These are phyloP conservation scores for Nicotiana attenuata DNA, from an alignment of 257 asterid genomes.

Conservation along the genomic window DNA sequence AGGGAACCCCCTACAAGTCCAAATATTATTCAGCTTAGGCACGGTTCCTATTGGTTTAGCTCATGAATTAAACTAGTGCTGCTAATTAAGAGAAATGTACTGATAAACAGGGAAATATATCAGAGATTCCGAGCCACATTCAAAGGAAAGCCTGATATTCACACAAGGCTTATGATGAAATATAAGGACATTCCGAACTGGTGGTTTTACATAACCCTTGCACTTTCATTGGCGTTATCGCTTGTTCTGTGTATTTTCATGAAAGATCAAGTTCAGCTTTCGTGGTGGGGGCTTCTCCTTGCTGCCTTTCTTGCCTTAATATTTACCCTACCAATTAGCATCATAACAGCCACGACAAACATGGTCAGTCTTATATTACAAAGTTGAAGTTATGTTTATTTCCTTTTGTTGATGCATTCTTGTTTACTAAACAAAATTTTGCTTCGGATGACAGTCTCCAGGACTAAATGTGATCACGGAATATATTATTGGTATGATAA, in stretches of 20 bases:
- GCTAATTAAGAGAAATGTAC: background rate
- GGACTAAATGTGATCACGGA: constrained; percentile 75
- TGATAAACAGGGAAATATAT: constrained; percentile 42
- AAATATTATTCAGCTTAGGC: background rate
- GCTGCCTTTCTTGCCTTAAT: constrained; percentile 35
- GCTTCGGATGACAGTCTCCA: constrained; percentile 33
- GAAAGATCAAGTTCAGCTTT: constrained; percentile 60
- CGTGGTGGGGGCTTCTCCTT: constrained; percentile 79
- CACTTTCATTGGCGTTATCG: constrained; percentile 36
- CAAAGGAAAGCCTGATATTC: constrained; percentile 51
- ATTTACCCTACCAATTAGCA: constrained; percentile 66
- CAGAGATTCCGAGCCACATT: constrained; percentile 24
- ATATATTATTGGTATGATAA: constrained; percentile 47
- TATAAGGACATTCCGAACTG: constrained; percentile 63
- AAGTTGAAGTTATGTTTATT: background rate
- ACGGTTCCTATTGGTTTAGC: background rate
- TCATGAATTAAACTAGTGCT: background rate
- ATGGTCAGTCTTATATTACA: constrained; percentile 26
- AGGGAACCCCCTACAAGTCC: background rate
- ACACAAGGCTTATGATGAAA: constrained; percentile 61
- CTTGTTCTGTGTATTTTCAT: constrained; percentile 47
- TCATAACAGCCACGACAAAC: constrained; percentile 78
- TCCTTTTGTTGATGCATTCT: background rate
- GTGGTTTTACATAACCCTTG: constrained; percentile 57
- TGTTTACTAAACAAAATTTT: background rate